Evolutionary conservation across 2,329 filamentous ascomycete species (phyloP).

Genomic region (Aureobasidium namibiae): DNA sequence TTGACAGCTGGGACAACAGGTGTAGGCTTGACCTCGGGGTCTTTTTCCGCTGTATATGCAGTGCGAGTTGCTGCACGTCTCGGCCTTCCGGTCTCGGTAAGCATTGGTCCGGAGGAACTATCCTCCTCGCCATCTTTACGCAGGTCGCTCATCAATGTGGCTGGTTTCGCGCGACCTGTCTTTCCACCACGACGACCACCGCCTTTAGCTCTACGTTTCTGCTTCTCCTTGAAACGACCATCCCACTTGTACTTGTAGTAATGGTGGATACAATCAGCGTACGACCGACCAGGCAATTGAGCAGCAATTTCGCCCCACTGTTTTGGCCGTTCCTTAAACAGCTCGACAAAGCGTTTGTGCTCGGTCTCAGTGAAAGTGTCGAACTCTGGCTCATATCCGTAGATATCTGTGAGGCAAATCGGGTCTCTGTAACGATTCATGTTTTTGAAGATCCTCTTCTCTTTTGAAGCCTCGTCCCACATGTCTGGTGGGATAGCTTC

Average conservation of each 20-base stretch:
- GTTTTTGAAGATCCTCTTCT: constrained; percentile 55
- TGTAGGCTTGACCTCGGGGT: constrained; percentile 55
- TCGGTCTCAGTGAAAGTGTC: constrained; percentile 71
- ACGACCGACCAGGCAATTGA: constrained; percentile 58
- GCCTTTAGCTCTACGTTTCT: constrained; percentile 24
- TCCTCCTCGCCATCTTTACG: constrained; percentile 35
- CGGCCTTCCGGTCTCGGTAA: constrained; percentile 42
- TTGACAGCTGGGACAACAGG: constrained; percentile 45
- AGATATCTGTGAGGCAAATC: constrained; percentile 59
- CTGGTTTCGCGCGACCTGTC: constrained; percentile 39
- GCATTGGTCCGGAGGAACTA: constrained; percentile 29
- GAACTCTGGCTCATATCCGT: constrained; percentile 62
- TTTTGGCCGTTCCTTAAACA: constrained; percentile 69
- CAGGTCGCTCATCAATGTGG: constrained; percentile 55
- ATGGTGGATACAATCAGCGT: constrained; percentile 74
- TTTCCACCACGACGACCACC: constrained; percentile 42
- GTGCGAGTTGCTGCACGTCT: constrained; percentile 56
- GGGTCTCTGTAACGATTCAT: constrained; percentile 56
- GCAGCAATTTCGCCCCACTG: constrained; percentile 74
- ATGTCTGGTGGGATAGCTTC: constrained; percentile 68
- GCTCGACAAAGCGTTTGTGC: constrained; percentile 60
- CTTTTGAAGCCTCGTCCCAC: constrained; percentile 53
- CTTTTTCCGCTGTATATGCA: constrained; percentile 59
- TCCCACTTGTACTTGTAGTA: constrained; percentile 76
- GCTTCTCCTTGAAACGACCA: constrained; percentile 62